Evolutionary conservation across 495 filamentous ascomycete species (phyloP), one percentile per base, ranked within the genome.

Genomic region (Jackrogersella multiformis): DNA sequence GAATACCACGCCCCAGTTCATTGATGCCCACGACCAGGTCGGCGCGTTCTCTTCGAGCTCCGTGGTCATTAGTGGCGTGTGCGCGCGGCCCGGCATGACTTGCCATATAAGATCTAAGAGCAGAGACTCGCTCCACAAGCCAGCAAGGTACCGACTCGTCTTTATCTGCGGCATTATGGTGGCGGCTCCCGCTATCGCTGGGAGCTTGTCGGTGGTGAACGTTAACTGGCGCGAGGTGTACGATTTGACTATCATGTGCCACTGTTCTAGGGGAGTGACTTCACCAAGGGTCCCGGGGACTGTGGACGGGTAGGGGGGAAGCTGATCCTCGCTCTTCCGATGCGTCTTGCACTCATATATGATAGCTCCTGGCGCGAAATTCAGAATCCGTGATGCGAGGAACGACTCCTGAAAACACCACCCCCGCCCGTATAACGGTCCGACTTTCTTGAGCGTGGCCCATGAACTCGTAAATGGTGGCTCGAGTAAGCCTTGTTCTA

Each of bases 61-160:
- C 16, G 54, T 59, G 13, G 63, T 66, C 63, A 66, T 66, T 42
- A 66, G 56, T 15, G 63, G 63, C 15, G 12, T 12, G 39, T 66
- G 63, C 3, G 63, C 49, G 9, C 63, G 48, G 12, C 63, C 63
- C 2, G 38, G 63, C 55, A 66, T 66, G 7, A 60, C 56, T 18
- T 66, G 63, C 63, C 63, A 60, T 16, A 60, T 46, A 7, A 66
- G 63, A n/a, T 66, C 63, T 15, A 66, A 34, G 1, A 70, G 70
- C 21, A 74, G 35, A n/a, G 60, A 68, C 28, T 72, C 69, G 54
- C 60, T 69, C 72, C 72, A 74, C 15, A 64, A 32, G 10, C 72
- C 72, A 2, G 69, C 69, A 12, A 58, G 46, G 34, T 74, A 74
- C 28, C 24, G 32, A 35, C 54, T 64, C 2, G 63, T 71, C 64